phyloP scores from a whole-genome alignment of 768 basidiomycete genomes.

The Termitomyces sp. region DNA sequence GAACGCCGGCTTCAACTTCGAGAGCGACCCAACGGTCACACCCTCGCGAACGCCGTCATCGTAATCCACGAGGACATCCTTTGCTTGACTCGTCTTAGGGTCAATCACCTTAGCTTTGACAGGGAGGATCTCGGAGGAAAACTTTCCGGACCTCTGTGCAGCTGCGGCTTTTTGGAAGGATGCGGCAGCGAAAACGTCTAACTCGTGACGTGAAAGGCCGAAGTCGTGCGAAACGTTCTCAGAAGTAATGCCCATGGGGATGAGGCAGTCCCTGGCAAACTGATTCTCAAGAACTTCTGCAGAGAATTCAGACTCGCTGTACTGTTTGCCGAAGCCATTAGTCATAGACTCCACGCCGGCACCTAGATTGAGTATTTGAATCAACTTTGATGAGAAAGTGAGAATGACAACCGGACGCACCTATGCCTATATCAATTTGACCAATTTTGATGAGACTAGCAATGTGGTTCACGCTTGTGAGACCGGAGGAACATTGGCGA shows the following conservation, averaged over 20 bases:
- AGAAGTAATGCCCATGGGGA: slow-evolving; percentile 92
- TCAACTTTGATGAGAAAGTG: slow-evolving; percentile 2
- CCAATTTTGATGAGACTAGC: slow-evolving; percentile 75
- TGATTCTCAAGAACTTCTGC: slow-evolving; percentile 62
- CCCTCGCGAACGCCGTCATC: slow-evolving; percentile 89
- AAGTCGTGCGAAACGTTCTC: slow-evolving; percentile 89
- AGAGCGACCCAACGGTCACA: slow-evolving; percentile 72
- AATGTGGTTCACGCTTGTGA: slow-evolving; percentile 78
- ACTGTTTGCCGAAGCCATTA: slow-evolving; percentile 55
- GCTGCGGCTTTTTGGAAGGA: slow-evolving; percentile 83
- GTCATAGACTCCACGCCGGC: slow-evolving; percentile 94
- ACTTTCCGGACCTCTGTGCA: slow-evolving; percentile 78
- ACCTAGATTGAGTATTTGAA: slow-evolving; percentile 32
- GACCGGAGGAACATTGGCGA: slow-evolving; percentile 86
- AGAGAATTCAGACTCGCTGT: slow-evolving; percentile 53
- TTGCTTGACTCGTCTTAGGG: slow-evolving; percentile 68
- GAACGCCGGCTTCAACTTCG: slow-evolving; percentile 87
- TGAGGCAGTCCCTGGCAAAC: slow-evolving; percentile 75
- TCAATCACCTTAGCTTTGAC: slow-evolving; percentile 67
- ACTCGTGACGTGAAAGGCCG: slow-evolving; percentile 63
- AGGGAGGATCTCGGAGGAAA: slow-evolving; percentile 84
- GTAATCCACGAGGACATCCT: slow-evolving; percentile 63
- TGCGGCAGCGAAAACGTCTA: slow-evolving; percentile 81
- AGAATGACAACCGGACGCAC: slow-evolving; percentile 33
- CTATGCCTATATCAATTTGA: slow-evolving; percentile 88